Percentiles rank a stretch among this genome's conserved stretches.
Conservation (phyloP, 495 filamentous ascomycete species). For the Penicillium atrosanguineum region DNA sequence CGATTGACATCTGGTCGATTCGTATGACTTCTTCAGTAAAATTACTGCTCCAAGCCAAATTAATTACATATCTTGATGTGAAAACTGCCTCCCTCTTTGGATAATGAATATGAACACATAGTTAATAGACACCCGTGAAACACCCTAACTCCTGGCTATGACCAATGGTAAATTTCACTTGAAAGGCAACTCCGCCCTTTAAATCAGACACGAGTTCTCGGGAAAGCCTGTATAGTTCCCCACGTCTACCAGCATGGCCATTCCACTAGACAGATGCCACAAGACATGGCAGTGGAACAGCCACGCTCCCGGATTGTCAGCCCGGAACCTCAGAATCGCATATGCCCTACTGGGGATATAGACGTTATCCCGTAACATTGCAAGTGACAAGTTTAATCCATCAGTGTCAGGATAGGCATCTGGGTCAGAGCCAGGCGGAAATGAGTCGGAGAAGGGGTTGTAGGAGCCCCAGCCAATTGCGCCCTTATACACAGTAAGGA, state of each 20-base stretch:
- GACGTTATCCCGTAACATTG: constrained; percentile 53
- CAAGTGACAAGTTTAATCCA: constrained; percentile 28
- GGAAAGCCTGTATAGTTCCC: neutral
- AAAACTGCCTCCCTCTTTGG: too few relatives aligned
- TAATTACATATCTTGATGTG: too few relatives aligned
- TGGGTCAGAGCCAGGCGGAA: constrained; percentile 22
- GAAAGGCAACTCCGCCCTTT: neutral
- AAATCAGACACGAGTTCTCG: neutral
- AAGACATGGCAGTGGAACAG: constrained; percentile 63
- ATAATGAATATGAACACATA: too few relatives aligned
- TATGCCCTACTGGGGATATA: constrained; percentile 55
- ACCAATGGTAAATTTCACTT: too few relatives aligned
- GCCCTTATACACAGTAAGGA: constrained; percentile 48
- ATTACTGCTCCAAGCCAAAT: too few relatives aligned
- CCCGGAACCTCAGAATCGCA: constrained; percentile 63
- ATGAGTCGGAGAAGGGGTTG: constrained; percentile 43
- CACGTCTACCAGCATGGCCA: constrained; percentile 38
- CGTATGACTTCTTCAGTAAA: too few relatives aligned
- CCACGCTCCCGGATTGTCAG: constrained; percentile 64
- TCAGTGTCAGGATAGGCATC: neutral
- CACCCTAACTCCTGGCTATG: too few relatives aligned
- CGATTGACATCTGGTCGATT: too few relatives aligned
- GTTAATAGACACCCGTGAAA: too few relatives aligned
- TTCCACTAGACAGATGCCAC: constrained; percentile 57
- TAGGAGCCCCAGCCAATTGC: constrained; percentile 41